Conservation (phyloP, 2,329 filamentous ascomycete genomes). For the Ophiostoma triangulosporum region DNA sequence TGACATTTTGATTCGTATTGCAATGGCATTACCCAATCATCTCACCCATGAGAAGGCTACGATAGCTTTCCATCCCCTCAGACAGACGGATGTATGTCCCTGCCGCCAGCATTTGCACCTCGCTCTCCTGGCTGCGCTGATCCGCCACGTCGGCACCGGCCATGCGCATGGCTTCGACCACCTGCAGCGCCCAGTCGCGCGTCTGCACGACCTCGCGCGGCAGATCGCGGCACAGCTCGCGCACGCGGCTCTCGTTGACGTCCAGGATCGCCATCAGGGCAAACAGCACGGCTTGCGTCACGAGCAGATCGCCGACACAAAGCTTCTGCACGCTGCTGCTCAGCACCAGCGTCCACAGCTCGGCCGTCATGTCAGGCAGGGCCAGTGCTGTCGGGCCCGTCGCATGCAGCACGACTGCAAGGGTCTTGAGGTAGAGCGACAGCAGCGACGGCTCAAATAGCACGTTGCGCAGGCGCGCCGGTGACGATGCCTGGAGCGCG, state of each 20-base stretch:
- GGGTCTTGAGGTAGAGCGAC: slow-evolving; percentile 69
- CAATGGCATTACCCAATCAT: slow-evolving; percentile 26
- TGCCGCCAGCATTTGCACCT: slow-evolving; percentile 65
- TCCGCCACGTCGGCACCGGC: slow-evolving; percentile 32
- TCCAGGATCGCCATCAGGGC: slow-evolving; percentile 70
- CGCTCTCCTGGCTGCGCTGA: slow-evolving; percentile 55
- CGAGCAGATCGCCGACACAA: slow-evolving; percentile 39
- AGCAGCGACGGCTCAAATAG: slow-evolving; percentile 65
- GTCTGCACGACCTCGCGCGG: slow-evolving; percentile 72
- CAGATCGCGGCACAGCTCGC: slow-evolving; percentile 58
- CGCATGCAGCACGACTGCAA: slow-evolving; percentile 71
- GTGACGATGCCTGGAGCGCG: slow-evolving; percentile 30
- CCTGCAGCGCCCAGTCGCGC: slow-evolving; percentile 62
- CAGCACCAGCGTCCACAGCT: slow-evolving; percentile 75
- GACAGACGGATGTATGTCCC: slow-evolving; percentile 63
- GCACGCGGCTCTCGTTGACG: slow-evolving; percentile 60
- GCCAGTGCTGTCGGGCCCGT: slow-evolving; percentile 65
- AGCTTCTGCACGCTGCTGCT: slow-evolving; percentile 42
- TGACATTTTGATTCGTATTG: background rate
- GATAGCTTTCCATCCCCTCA: slow-evolving; percentile 73
- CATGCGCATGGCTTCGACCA: slow-evolving; percentile 52
- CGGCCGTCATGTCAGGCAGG: slow-evolving; percentile 66
- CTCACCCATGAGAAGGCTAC: slow-evolving; percentile 62
- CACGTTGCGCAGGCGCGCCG: slow-evolving; percentile 37
- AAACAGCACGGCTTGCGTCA: slow-evolving; percentile 65